phyloP scores from a whole-genome alignment of 495 filamentous ascomycete genomes.

The Cryomyces minteri region DNA sequence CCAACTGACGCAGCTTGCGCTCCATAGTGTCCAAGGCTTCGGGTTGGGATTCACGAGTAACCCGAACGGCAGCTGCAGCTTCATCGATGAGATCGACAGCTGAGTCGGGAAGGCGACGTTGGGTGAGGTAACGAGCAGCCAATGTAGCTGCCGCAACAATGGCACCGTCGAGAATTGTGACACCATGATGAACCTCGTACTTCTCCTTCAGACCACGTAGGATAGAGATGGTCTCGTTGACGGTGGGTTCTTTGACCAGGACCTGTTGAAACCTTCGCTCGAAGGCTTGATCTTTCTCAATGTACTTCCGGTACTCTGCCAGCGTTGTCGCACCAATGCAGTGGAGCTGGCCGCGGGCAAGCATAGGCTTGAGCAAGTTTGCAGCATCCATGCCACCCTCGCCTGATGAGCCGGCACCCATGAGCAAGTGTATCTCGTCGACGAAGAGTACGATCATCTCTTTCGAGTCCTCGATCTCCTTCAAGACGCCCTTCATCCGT shows the following conservation, averaged over 20 bases:
- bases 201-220: constrained; percentile 91
- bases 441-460: constrained; percentile 96
- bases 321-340: constrained; percentile 95
- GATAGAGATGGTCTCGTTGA: constrained; percentile 87
- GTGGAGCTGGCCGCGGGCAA: constrained; percentile 88
- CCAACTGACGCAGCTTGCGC: constrained; percentile 66
- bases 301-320: constrained; percentile 93
- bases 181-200: constrained; percentile 95
- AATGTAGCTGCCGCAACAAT: constrained; percentile 81
- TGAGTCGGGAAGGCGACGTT: constrained; percentile 80
- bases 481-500: constrained; percentile 94
- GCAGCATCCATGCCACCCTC: constrained; percentile 98
- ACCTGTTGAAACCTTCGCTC: constrained; percentile 98
- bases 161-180: constrained; percentile 82
- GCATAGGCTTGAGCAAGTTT: constrained; percentile 92
- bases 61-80: constrained; percentile 83
- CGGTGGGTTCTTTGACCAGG: constrained; percentile 76
- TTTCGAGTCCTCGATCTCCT: constrained; percentile 91
- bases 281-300: constrained; percentile 95
- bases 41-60: constrained; percentile 87
- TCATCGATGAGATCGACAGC: constrained; percentile 95
- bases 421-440: constrained; percentile 90
- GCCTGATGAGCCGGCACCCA: constrained; percentile 85
- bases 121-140: constrained; percentile 80
- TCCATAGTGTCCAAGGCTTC: constrained; percentile 88